Evolutionary conservation across 352 stramenopile species (phyloP).

Genomic region (Phytophthora europaea): DNA sequence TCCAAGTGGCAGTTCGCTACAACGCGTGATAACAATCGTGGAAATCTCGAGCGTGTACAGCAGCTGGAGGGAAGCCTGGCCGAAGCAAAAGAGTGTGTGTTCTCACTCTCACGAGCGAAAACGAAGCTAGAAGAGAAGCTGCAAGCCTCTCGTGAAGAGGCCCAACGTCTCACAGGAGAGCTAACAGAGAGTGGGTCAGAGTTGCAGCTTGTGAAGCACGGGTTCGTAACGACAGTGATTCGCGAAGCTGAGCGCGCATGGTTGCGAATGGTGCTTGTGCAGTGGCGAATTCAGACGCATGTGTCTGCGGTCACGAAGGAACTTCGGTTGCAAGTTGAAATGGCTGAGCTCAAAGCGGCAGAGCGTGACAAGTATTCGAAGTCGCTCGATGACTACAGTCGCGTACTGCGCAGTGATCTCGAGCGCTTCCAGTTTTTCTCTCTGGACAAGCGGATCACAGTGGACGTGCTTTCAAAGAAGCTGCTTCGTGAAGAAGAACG

Average conservation of each 20-base stretch:
- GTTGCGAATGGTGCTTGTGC: slow-evolving; percentile 50
- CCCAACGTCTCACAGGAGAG: slow-evolving; percentile 47
- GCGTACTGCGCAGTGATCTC: slow-evolving; percentile 74
- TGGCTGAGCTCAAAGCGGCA: slow-evolving; percentile 60
- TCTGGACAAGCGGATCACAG: slow-evolving; percentile 78
- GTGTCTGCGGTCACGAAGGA: slow-evolving; percentile 50
- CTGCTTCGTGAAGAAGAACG: slow-evolving; percentile 76
- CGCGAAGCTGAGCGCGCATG: slow-evolving; percentile 57
- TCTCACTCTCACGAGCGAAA: slow-evolving; percentile 72
- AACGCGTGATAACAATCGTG: slow-evolving; percentile 34
- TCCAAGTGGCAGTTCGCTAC: slow-evolving; percentile 45
- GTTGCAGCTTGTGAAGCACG: slow-evolving; percentile 78
- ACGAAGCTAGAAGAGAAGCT: slow-evolving; percentile 72
- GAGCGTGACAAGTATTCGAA: slow-evolving; percentile 75
- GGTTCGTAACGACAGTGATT: slow-evolving; percentile 62
- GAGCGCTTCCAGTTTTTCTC: slow-evolving; percentile 86
- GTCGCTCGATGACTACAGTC: slow-evolving; percentile 78
- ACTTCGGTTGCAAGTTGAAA: slow-evolving; percentile 61
- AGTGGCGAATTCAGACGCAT: slow-evolving; percentile 54
- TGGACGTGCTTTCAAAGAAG: slow-evolving; percentile 84
- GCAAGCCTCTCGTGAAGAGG: slow-evolving; percentile 40
- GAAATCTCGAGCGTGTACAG: slow-evolving; percentile 35
- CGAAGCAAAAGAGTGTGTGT: slow-evolving; percentile 81
- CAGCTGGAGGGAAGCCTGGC: slow-evolving; percentile 43
- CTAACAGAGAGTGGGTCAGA: slow-evolving; percentile 60